These are phyloP conservation scores for Xylariaceae sp. DNA, from an alignment of 2,329 filamentous ascomycete species.

Conservation along the genomic window DNA sequence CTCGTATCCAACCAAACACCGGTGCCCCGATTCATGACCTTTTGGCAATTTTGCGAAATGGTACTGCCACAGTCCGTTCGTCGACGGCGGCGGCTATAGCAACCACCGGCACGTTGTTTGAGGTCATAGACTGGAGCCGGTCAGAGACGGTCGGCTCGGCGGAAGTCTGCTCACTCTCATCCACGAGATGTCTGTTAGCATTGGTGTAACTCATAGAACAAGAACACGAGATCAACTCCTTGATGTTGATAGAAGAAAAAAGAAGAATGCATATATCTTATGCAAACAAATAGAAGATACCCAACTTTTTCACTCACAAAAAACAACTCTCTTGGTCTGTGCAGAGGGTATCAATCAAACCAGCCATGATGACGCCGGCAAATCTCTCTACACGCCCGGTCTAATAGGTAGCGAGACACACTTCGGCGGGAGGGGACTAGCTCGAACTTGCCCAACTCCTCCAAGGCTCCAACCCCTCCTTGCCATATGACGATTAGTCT, in stretches of 20 bases:
- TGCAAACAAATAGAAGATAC: conserved; percentile 1
- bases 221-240: not conserved
- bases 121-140: not conserved
- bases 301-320: not conserved
- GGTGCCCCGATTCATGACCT: not conserved
- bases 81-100: not conserved
- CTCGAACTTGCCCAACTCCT: not conserved
- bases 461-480: not conserved
- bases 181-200: not conserved
- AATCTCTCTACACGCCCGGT: too few relatives aligned
- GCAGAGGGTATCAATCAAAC: too few relatives aligned
- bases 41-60: not conserved
- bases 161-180: not conserved
- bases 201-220: conserved; percentile 1
- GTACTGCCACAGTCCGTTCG: not conserved
- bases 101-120: not conserved
- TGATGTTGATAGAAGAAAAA: not conserved
- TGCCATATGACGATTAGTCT: not conserved
- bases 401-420: too few relatives aligned
- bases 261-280: not conserved
- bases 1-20: not conserved
- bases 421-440: not conserved
- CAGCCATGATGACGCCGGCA: not conserved
- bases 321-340: too few relatives aligned
- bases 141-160: not conserved